These are phyloP conservation scores for Verticillium klebahnii DNA, from an alignment of 2,329 filamentous ascomycete genomes.

Conservation along the genomic window DNA sequence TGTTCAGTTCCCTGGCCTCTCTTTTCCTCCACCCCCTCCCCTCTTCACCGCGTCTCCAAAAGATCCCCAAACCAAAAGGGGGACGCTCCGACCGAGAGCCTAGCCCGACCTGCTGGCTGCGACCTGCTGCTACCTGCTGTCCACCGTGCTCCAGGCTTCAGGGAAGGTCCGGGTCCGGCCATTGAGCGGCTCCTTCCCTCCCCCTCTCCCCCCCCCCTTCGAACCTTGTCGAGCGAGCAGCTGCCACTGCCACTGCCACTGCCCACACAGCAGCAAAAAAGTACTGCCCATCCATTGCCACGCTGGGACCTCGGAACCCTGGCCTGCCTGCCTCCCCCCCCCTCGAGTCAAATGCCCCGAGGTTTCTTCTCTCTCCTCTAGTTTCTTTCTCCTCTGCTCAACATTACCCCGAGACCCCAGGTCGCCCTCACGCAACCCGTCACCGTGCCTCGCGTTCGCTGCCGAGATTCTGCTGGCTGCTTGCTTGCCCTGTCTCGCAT, in stretches of 20 bases:
- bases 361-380: conserved; percentile 9
- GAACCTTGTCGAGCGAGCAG: no score
- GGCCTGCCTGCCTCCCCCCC: conserved; percentile 7
- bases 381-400: conserved; percentile 25
- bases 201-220: no score
- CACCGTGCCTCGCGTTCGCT: background rate
- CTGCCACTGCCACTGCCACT: background rate
- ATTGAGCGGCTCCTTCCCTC: background rate
- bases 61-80: no score
- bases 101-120: no score
- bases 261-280: background rate
- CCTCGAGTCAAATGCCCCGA: conserved; percentile 12
- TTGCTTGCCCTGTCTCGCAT: background rate
- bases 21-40: background rate
- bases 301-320: background rate
- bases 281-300: background rate
- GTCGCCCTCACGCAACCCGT: background rate
- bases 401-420: conserved; percentile 38
- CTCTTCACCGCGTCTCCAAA: background rate
- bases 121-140: background rate
- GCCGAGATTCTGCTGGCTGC: background rate
- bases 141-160: background rate
- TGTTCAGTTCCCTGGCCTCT: background rate
- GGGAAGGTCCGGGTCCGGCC: background rate
- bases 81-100: no score